Percentiles rank a stretch among this genome's conserved stretches.
phyloP scores from a whole-genome alignment of 2,329 filamentous ascomycete species.

The Ciborinia camelliae region DNA sequence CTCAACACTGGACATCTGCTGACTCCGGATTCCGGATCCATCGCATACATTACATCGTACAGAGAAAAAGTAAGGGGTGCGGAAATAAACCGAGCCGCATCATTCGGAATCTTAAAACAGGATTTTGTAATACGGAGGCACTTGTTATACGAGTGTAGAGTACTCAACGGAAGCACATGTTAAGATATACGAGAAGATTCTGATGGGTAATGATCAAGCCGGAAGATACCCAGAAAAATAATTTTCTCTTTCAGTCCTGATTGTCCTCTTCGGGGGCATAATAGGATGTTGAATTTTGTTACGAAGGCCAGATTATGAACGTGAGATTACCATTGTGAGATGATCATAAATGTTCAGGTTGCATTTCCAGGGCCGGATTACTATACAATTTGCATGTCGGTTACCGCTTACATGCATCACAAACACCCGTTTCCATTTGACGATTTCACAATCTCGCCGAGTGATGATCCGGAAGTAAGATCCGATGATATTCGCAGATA shows the following conservation, averaged over 20 bases:
- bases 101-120: no score
- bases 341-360: neutral
- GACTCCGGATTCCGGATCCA: neutral
- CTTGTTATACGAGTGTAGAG: accelerated
- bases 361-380: neutral
- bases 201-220: neutral
- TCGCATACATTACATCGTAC: neutral
- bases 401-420: neutral
- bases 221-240: neutral
- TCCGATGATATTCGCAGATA: neutral
- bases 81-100: neutral
- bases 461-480: neutral
- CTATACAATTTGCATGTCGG: neutral
- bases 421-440: neutral
- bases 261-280: neutral
- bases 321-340: neutral
- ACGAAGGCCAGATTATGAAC: neutral
- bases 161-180: neutral
- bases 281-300: neutral
- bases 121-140: neutral
- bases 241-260: neutral
- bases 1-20: neutral
- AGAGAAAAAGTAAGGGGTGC: neutral
- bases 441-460: neutral
- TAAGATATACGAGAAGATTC: neutral